Evolutionary conservation across 441 rosid species (phyloP).

Genomic region (Metrosideros polymorpha): DNA sequence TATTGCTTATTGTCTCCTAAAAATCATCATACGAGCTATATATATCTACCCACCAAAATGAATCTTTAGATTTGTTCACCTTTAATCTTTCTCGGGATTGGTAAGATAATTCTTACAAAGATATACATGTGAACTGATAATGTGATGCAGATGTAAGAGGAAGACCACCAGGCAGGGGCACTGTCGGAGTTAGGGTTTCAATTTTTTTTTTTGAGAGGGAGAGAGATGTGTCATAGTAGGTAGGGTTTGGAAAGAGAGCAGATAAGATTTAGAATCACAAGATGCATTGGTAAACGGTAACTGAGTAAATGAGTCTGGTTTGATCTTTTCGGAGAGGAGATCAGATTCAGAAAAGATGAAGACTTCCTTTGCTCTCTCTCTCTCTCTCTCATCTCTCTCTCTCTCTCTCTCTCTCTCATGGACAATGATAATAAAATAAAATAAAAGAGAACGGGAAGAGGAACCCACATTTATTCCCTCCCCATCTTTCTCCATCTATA

Average conservation of each 20-base stretch:
- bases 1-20: neutral
- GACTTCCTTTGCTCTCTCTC: neutral
- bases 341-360: neutral
- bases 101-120: neutral
- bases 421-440: conserved; percentile 4
- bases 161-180: neutral
- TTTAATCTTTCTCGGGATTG: neutral
- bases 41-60: neutral
- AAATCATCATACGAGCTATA: neutral
- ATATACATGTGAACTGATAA: neutral
- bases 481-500: neutral
- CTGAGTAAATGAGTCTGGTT: conserved; percentile 27
- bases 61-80: neutral
- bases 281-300: conserved; percentile 35
- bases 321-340: neutral
- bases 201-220: neutral
- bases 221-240: neutral
- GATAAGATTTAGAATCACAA: conserved; percentile 32
- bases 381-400: neutral
- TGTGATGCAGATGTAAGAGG: neutral
- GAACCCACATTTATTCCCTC: conserved; percentile 3
- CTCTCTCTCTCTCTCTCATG: neutral
- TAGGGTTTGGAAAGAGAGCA: neutral
- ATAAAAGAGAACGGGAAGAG: conserved; percentile 8
- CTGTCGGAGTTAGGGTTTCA: neutral